Conservation (phyloP, 805 yeast genomes). For the Schizosaccharomyces japonicus region DNA sequence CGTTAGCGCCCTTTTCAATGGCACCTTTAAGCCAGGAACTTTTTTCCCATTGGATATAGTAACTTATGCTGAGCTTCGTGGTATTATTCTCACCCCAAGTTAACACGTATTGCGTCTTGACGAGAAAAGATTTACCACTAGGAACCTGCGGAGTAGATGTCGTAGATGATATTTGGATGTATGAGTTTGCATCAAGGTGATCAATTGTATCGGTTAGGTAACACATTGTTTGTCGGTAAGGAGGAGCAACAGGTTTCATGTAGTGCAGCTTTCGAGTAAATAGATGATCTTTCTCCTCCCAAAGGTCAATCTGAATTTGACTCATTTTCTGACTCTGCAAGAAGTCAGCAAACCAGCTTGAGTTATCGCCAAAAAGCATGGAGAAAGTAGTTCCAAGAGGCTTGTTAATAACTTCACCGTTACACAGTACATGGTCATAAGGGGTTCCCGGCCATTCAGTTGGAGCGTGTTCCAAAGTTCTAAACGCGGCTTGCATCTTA, state of each 20-base stretch:
- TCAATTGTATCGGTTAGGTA: constrained; percentile 39
- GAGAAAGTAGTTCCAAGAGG: constrained; percentile 59
- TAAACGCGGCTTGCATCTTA: background rate
- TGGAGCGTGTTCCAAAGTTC: background rate
- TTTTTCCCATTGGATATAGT: constrained; percentile 69
- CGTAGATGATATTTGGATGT: constrained; percentile 35
- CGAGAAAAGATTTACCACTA: constrained; percentile 59
- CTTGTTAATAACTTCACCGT: constrained; percentile 23
- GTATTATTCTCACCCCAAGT: constrained; percentile 49
- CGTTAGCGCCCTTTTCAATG: constrained; percentile 59
- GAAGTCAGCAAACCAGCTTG: constrained; percentile 22
- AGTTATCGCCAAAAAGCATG: constrained; percentile 43
- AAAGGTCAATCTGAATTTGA: constrained; percentile 15
- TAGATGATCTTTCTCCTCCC: constrained; percentile 19
- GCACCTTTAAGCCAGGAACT: constrained; percentile 78
- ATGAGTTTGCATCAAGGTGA: constrained; percentile 27
- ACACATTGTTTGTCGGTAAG: constrained; percentile 40
- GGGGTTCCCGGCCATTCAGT: background rate
- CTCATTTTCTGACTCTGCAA: constrained; percentile 17
- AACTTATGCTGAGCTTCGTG: constrained; percentile 41
- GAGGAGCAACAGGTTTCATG: background rate
- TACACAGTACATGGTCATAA: background rate
- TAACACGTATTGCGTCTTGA: constrained; percentile 45
- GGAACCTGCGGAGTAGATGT: constrained; percentile 87
- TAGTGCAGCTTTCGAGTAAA: constrained; percentile 17